These are phyloP conservation scores for Blastocystis hominis DNA, from an alignment of 352 stramenopile species.

Conservation along the genomic window DNA sequence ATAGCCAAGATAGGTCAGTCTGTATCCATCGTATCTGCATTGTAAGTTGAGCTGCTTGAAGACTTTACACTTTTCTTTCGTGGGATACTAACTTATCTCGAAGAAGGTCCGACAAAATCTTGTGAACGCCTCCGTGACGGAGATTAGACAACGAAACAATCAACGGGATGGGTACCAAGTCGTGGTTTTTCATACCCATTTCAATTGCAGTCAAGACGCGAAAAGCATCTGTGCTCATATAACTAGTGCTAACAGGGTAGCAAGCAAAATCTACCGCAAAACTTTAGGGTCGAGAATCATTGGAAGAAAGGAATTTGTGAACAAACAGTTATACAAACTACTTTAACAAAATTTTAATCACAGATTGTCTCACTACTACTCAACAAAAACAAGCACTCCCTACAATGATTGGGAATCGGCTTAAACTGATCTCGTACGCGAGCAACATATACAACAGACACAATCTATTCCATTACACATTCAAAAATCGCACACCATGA, in stretches of 20 bases:
- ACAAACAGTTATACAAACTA: constrained; percentile 19
- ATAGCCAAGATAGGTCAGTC: constrained; percentile 96
- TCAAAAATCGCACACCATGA: neutral
- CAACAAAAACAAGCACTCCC: neutral
- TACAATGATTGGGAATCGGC: constrained; percentile 13
- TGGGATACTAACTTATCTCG: constrained; percentile 95
- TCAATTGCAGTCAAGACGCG: constrained; percentile 94
- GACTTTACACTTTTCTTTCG: constrained; percentile 83
- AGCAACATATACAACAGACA: neutral
- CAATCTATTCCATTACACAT: neutral
- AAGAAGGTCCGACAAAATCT: constrained; percentile 88
- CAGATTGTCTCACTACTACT: constrained; percentile 4
- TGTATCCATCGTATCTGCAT: constrained; percentile 68
- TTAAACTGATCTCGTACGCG: constrained; percentile 27
- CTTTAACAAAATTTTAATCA: neutral
- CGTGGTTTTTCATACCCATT: constrained; percentile 96
- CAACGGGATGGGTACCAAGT: constrained; percentile 87
- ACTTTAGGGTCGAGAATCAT: constrained; percentile 71
- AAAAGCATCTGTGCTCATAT: constrained; percentile 87
- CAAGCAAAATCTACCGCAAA: constrained; percentile 59
- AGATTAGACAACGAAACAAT: constrained; percentile 90
- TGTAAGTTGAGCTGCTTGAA: constrained; percentile 68
- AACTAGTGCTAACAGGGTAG: constrained; percentile 59
- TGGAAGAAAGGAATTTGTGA: neutral
- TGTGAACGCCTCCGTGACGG: constrained; percentile 88